These are phyloP conservation scores for Globisporangium ultimum DNA, from an alignment of 352 stramenopile genomes.

Conservation along the genomic window DNA sequence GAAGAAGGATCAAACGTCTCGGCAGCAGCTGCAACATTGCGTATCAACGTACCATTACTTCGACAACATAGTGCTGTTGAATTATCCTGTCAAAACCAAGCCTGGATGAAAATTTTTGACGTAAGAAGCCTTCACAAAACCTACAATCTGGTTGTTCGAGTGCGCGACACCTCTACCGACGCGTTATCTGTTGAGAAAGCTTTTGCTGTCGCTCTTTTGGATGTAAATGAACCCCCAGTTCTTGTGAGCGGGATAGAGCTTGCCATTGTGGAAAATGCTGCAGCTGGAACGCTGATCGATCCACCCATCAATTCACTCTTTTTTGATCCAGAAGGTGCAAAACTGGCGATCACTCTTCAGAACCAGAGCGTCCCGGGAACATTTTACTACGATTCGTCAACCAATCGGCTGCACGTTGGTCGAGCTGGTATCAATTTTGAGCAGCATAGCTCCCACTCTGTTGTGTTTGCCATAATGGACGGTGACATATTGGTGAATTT, in stretches of 20 bases:
- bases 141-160: constrained; percentile 28
- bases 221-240: constrained; percentile 8
- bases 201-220: constrained; percentile 13
- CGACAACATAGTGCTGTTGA: constrained; percentile 21
- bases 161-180: constrained; percentile 33
- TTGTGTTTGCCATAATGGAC: constrained; percentile 3
- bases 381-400: constrained; percentile 45
- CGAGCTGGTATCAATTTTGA: constrained; percentile 35
- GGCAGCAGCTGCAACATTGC: neutral
- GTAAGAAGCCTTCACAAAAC: constrained; percentile 32
- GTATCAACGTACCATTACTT: constrained; percentile 4
- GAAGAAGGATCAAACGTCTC: neutral
- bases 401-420: constrained; percentile 30
- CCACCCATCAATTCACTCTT: constrained; percentile 5
- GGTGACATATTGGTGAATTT: constrained; percentile 1
- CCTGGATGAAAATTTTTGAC: constrained; percentile 33
- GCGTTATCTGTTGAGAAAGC: constrained; percentile 14
- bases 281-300: neutral
- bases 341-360: constrained; percentile 14
- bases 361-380: constrained; percentile 28
- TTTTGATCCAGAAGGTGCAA: constrained; percentile 10
- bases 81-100: constrained; percentile 19
- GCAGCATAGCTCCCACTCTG: constrained; percentile 4
- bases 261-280: constrained; percentile 2
- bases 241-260: neutral